Conservation (phyloP, 1,284 basidiomycete species). For the Xerocomus nothofagi region DNA sequence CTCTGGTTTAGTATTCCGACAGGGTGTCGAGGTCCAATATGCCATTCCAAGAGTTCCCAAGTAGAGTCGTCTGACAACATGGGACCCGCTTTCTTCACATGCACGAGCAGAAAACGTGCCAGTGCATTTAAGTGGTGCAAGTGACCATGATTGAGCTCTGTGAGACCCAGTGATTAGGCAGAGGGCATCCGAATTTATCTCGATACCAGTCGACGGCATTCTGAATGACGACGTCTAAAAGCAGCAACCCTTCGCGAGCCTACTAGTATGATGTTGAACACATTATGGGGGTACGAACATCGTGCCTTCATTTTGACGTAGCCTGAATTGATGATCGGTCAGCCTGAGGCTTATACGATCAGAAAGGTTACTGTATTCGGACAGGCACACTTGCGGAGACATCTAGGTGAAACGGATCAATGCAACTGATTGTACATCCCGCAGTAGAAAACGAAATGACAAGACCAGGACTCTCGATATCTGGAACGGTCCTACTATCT, state of each 20-base stretch:
- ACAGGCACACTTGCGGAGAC: background rate
- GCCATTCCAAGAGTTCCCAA: slow-evolving; percentile 2
- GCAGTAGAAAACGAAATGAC: background rate
- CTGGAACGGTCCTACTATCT: background rate
- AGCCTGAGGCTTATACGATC: background rate
- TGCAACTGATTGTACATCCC: background rate
- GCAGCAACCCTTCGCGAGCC: background rate
- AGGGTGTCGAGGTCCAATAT: background rate
- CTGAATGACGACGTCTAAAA: background rate
- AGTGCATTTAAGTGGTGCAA: slow-evolving; percentile 1
- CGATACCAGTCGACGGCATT: slow-evolving; percentile 5
- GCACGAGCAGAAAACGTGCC: background rate
- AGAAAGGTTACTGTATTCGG: background rate
- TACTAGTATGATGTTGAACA: background rate
- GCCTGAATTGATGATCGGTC: background rate
- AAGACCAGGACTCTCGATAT: background rate
- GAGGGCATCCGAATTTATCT: slow-evolving; percentile 1
- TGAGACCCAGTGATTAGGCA: slow-evolving; percentile 12
- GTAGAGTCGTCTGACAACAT: background rate
- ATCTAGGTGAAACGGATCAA: background rate
- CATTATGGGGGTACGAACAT: slow-evolving; percentile 8
- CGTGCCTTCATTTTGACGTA: background rate
- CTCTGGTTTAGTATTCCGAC: background rate
- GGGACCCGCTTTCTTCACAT: background rate
- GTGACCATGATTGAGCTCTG: slow-evolving; percentile 7